Percentiles rank a stretch among this genome's conserved stretches.
phyloP scores from a whole-genome alignment of 805 yeast species.

The Starmerella floricola region DNA sequence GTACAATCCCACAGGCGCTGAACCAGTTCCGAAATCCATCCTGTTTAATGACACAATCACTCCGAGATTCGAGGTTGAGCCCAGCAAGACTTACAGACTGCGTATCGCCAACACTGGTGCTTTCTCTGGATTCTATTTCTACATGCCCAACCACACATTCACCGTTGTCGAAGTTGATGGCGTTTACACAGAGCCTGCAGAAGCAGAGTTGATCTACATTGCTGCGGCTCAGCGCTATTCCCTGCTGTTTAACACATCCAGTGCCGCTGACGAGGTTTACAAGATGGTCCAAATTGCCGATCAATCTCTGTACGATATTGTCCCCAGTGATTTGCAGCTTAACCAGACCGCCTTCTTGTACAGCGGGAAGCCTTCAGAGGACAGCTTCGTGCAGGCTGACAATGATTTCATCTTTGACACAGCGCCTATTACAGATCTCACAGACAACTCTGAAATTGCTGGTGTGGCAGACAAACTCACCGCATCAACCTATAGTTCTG shows the following conservation, averaged over 20 bases:
- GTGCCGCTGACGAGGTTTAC: conserved; percentile 48
- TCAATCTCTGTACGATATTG: conserved; percentile 64
- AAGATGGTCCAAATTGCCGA: conserved; percentile 78
- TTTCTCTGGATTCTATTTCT: conserved; percentile 78
- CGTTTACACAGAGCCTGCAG: conserved; percentile 62
- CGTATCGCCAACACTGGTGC: conserved; percentile 81
- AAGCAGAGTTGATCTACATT: conserved; percentile 59
- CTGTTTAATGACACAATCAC: conserved; percentile 65
- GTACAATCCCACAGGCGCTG: conserved; percentile 95
- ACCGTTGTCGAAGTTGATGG: conserved; percentile 91
- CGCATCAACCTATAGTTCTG: conserved; percentile 29
- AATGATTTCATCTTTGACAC: conserved; percentile 48
- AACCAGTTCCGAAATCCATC: conserved; percentile 79
- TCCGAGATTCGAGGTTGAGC: conserved; percentile 45
- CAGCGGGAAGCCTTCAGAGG: conserved; percentile 21
- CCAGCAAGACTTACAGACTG: conserved; percentile 71
- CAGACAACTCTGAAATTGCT: conserved; percentile 14
- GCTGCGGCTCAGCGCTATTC: conserved; percentile 89
- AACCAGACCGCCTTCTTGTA: conserved; percentile 65
- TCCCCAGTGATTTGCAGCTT: conserved; percentile 51
- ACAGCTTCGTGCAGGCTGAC: conserved; percentile 31
- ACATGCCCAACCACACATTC: conserved; percentile 77
- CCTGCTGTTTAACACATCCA: conserved; percentile 62
- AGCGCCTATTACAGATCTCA: conserved; percentile 34
- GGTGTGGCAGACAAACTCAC: conserved; percentile 28